phyloP scores from a whole-genome alignment of 2,329 filamentous ascomycete species.

The Onygenales sp. region DNA sequence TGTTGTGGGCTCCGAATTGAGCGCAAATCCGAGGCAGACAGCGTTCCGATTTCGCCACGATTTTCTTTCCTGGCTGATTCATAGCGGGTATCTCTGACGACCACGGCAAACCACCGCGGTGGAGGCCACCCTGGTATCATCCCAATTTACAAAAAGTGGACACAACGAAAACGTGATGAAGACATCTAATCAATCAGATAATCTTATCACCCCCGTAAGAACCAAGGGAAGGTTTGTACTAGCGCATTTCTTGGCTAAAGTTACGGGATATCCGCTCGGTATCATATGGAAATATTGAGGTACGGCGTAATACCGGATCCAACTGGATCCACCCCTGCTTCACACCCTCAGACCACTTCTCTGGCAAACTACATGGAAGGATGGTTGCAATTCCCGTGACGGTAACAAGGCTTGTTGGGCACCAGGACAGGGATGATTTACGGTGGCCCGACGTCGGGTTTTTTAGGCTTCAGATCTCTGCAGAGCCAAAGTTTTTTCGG shows the following conservation, averaged over 20 bases:
- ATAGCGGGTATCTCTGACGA: no score
- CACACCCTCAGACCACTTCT: neutral
- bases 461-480: neutral
- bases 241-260: neutral
- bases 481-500: neutral
- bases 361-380: neutral
- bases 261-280: neutral
- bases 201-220: neutral
- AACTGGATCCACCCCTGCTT: neutral
- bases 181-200: conserved; percentile 6
- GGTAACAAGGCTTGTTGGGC: neutral
- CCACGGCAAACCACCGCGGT: no score
- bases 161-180: neutral
- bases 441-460: neutral
- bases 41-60: neutral
- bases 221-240: neutral
- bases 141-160: neutral
- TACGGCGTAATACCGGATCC: neutral
- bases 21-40: neutral
- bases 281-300: neutral
- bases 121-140: no score
- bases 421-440: neutral
- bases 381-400: neutral
- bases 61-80: no score
- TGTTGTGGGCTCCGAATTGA: neutral